A percentile compares a stretch with the other conserved stretches of the same genome.
Evolutionary conservation across 208 protist species (phyloP).

Genomic region (Trypanosoma cruzi): DNA sequence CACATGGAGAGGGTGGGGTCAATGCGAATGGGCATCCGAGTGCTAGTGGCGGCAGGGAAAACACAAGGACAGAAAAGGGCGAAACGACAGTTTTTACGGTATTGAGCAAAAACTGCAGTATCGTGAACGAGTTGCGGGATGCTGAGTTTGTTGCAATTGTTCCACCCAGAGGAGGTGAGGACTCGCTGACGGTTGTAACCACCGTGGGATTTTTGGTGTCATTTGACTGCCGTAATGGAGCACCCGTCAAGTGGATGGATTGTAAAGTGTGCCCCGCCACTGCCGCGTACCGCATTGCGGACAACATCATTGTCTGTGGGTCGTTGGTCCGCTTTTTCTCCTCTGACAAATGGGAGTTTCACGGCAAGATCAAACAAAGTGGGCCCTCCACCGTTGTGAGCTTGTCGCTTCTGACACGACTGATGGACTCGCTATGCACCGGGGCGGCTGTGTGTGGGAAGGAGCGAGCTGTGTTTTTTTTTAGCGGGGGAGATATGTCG

Average conservation of each 20-base stretch:
- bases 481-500: slow-evolving; percentile 32
- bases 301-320: slow-evolving; percentile 63
- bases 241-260: slow-evolving; percentile 87
- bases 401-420: slow-evolving; percentile 24
- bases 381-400: background rate
- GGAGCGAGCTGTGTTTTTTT: slow-evolving; percentile 31
- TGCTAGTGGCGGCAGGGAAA: background rate
- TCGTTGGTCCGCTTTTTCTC: slow-evolving; percentile 66
- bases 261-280: slow-evolving; percentile 70
- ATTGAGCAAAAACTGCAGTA: slow-evolving; percentile 58
- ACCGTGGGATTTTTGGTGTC: slow-evolving; percentile 62
- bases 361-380: slow-evolving; percentile 59
- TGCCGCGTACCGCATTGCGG: slow-evolving; percentile 26
- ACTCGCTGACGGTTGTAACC: slow-evolving; percentile 44
- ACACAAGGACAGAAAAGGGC: background rate
- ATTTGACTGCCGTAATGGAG: slow-evolving; percentile 56
- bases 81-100: slow-evolving; percentile 32
- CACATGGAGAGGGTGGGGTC: background rate
- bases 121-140: slow-evolving; percentile 58
- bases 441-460: slow-evolving; percentile 21
- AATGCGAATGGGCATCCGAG: background rate
- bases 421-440: slow-evolving; percentile 25
- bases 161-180: slow-evolving; percentile 24
- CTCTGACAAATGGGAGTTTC: slow-evolving; percentile 66
- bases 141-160: slow-evolving; percentile 55